Conservation (phyloP, 73 alveolate genomes). For the Paramecium primaurelia region DNA sequence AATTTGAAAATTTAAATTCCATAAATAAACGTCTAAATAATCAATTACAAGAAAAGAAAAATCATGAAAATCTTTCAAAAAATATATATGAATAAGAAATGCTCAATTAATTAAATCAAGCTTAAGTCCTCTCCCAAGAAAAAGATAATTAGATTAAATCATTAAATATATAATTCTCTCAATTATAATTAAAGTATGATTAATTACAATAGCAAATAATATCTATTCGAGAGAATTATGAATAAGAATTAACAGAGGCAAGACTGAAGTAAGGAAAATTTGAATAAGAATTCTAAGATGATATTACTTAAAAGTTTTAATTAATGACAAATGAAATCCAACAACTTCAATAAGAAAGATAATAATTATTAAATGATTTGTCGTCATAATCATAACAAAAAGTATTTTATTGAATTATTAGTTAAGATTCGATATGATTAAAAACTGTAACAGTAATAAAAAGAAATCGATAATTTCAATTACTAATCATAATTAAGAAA, state of each 20-base stretch:
- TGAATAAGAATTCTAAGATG: conserved; percentile 11
- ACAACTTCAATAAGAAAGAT: not conserved
- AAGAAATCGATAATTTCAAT: not conserved
- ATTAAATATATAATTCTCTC: not conserved
- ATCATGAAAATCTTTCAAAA: not conserved
- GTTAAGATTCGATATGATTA: not conserved
- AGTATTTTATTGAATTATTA: not conserved
- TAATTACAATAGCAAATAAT: not conserved
- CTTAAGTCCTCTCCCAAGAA: not conserved
- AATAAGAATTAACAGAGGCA: not conserved
- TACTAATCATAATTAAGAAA: not conserved
- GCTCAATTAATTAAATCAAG: not conserved
- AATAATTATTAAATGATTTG: not conserved
- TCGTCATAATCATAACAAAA: not conserved
- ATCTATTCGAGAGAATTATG: not conserved
- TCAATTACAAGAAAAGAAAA: not conserved
- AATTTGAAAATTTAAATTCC: not conserved
- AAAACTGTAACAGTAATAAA: not conserved
- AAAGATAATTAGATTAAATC: not conserved
- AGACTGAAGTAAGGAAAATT: not conserved
- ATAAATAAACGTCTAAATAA: not conserved
- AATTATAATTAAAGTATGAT: not conserved
- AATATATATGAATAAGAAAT: not conserved
- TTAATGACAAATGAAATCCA: not conserved
- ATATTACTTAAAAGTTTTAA: not conserved